phyloP scores from a whole-genome alignment of 768 basidiomycete genomes.

The Phylloporus sp. region DNA sequence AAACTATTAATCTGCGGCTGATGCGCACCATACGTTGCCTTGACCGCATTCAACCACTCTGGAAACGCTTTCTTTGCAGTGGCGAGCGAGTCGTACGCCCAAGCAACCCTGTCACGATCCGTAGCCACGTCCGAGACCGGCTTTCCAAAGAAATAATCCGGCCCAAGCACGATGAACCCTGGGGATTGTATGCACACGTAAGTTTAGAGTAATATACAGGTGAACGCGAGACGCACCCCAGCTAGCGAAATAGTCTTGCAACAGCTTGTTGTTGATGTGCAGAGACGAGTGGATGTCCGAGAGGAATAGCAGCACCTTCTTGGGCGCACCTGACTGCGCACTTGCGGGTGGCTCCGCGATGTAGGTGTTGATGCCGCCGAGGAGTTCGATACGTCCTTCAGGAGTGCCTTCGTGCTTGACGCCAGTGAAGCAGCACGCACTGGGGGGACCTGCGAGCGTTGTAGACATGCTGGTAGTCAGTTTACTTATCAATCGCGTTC shows the following conservation, averaged over 20 bases:
- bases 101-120: conserved; percentile 31
- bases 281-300: conserved; percentile 55
- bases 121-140: conserved; percentile 35
- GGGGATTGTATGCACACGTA: not conserved
- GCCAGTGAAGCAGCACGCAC: conserved; percentile 46
- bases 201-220: too few relatives aligned
- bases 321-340: conserved; percentile 19
- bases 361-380: conserved; percentile 53
- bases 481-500: too few relatives aligned
- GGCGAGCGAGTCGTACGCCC: conserved; percentile 33
- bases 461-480: conserved; percentile 14
- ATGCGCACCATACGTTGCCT: conserved; percentile 40
- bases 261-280: conserved; percentile 49
- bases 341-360: conserved; percentile 42
- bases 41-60: conserved; percentile 50
- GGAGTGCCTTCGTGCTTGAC: conserved; percentile 50
- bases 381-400: conserved; percentile 37
- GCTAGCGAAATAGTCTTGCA: conserved; percentile 57
- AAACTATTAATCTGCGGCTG: not conserved
- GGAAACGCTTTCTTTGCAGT: conserved; percentile 40
- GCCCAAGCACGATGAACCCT: conserved; percentile 57
- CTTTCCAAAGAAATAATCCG: conserved; percentile 60
- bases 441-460: conserved; percentile 40
- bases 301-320: conserved; percentile 51
- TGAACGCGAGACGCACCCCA: not conserved